Base-by-base conservation (phyloP, 768 basidiomycete genomes). In the Phlebiopsis flavidoalba region DNA sequence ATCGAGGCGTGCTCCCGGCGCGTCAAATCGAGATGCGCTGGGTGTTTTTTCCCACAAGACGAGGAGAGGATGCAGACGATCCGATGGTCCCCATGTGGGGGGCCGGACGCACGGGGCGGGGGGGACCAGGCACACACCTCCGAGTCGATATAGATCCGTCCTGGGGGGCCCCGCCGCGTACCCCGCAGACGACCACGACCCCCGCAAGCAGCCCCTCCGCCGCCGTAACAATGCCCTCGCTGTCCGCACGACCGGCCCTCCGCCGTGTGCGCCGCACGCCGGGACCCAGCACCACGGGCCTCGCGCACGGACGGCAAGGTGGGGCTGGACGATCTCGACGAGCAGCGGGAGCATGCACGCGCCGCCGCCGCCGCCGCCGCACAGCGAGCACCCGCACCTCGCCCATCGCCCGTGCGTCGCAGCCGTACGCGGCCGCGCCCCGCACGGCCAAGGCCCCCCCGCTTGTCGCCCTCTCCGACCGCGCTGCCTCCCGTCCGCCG, bases 11-110 rank as follows among this genome's bases (percentile, higher is more conserved):
- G 91, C 67, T 75, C 95, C 4, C 77, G n/a, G 81, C 5, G 93
- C 92, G 8, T 96, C n/a, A 72, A 81, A n/a, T n/a, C 3, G 85
- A 90, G 68, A 89, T 95, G 82, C 82, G 85, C 11, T 97, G 94
- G 94, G 82, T 79, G 5, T 88, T 82, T 70, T 87, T n/a, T n/a
- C 87, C 6, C 26, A 31, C n/a, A 87, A 85, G 69, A 86, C 60
- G 85, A 88, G 61, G 91, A 93, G 67, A 79, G 85, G 40, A 83
- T 85, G 67, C 83, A 84, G 60, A 83, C 82, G 0, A 75, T 92
- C 51, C 79, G 60, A 69, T 72, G 26, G 71, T 79, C 51, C n/a
- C n/a, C n/a, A n/a, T 31, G 26, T 82, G 79, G 79, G 75, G 80
- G 51, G 63, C 65, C 63, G 68, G 24, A 49, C 59, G 43, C 47